Percentiles rank a stretch among this genome's conserved stretches.
These are phyloP conservation scores for Linderniella brevidens DNA, from an alignment of 257 asterid species.

Conservation along the genomic window DNA sequence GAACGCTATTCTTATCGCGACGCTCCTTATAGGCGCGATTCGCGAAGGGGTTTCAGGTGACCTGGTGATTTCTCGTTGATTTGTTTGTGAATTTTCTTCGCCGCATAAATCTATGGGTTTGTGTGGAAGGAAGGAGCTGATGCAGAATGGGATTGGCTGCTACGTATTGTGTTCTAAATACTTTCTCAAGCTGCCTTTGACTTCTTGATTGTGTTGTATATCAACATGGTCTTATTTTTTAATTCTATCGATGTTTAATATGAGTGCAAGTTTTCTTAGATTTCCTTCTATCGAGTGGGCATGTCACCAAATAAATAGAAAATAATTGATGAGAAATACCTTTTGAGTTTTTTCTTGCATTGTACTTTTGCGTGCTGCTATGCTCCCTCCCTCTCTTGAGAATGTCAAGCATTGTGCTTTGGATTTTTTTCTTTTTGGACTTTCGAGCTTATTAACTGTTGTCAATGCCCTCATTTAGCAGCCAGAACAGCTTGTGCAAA, in stretches of 20 bases:
- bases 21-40: slow-evolving; percentile 82
- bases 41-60: slow-evolving; percentile 89
- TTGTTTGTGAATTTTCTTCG: slow-evolving; percentile 21
- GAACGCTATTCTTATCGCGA: slow-evolving; percentile 78
- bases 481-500: slow-evolving; percentile 72
- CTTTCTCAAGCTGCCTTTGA: too few species aligned
- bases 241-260: too few species aligned
- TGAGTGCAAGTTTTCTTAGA: too few species aligned
- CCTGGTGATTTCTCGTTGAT: slow-evolving; percentile 34
- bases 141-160: slow-evolving; percentile 13
- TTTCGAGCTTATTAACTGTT: neutral
- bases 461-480: slow-evolving; percentile 21
- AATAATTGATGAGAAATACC: too few species aligned
- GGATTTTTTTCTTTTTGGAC: too few species aligned
- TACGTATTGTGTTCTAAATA: slow-evolving; percentile 1
- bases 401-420: too few species aligned
- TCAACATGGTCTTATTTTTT: slow-evolving; percentile 5
- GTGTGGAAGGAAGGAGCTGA: slow-evolving; percentile 18
- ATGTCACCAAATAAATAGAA: too few species aligned
- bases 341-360: too few species aligned
- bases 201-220: too few species aligned
- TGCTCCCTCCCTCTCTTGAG: too few species aligned
- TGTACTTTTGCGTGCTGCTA: too few species aligned
- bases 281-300: too few species aligned
- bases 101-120: slow-evolving; percentile 18